phyloP scores from a whole-genome alignment of 2,329 filamentous ascomycete genomes.

The Alternaria alternata region DNA sequence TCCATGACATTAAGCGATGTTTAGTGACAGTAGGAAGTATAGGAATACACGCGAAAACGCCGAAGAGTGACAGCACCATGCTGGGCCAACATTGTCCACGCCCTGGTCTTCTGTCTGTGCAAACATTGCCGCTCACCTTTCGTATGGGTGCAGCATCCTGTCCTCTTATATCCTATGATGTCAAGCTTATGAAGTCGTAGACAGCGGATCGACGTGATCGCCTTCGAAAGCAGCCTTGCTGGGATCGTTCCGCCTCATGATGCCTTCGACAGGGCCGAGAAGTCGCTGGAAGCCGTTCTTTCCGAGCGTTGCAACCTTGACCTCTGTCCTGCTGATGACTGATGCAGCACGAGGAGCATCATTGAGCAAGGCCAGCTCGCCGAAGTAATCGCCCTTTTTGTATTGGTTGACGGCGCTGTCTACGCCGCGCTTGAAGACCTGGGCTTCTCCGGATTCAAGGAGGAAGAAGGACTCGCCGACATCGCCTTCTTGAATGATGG shows the following conservation, averaged over 20 bases:
- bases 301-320: constrained; percentile 91
- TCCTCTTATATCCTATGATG: background rate
- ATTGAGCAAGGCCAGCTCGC: constrained; percentile 90
- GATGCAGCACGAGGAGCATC: constrained; percentile 93
- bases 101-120: background rate
- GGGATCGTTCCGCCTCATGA: constrained; percentile 81
- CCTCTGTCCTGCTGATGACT: constrained; percentile 81
- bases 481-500: constrained; percentile 91
- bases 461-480: constrained; percentile 92
- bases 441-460: constrained; percentile 84
- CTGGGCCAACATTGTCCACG: constrained; percentile 5
- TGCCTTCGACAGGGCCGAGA: constrained; percentile 89
- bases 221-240: constrained; percentile 51
- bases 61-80: constrained; percentile 17
- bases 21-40: constrained; percentile 52
- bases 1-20: constrained; percentile 33
- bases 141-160: constrained; percentile 1
- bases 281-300: constrained; percentile 95
- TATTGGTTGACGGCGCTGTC: constrained; percentile 79
- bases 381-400: constrained; percentile 94
- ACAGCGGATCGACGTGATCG: constrained; percentile 69
- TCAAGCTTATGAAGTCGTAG: constrained; percentile 30
- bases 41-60: constrained; percentile 48
- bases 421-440: constrained; percentile 81
- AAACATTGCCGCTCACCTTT: background rate